These are phyloP conservation scores for Leccinum pellstonianum DNA, from an alignment of 768 basidiomycete species.

Conservation along the genomic window DNA sequence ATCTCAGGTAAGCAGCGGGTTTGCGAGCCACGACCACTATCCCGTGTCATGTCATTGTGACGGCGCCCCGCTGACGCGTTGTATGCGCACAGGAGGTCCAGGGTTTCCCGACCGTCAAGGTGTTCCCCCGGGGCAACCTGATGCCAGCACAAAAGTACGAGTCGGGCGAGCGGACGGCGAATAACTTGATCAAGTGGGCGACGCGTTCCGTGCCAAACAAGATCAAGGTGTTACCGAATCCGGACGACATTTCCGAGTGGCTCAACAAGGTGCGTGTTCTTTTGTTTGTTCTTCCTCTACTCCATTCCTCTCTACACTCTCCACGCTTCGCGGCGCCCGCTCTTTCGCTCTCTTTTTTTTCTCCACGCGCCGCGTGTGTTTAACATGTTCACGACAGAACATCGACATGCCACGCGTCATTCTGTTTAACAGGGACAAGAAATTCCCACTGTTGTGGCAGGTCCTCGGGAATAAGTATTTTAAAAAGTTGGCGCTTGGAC, in stretches of 20 bases:
- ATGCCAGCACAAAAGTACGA: conserved; percentile 65
- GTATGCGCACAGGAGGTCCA: conserved; percentile 54
- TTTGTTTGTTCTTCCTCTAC: not conserved
- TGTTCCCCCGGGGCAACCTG: conserved; percentile 75
- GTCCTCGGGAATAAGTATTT: conserved; percentile 72
- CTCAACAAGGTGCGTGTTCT: conserved; percentile 57
- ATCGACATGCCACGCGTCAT: conserved; percentile 54
- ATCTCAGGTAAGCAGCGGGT: conserved; percentile 52
- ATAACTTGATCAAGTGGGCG: conserved; percentile 73
- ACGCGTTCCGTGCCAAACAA: conserved; percentile 71
- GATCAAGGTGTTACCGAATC: conserved; percentile 56
- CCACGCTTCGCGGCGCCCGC: not conserved
- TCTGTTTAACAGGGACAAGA: conserved; percentile 72
- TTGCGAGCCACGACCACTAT: not conserved
- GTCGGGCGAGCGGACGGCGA: conserved; percentile 65
- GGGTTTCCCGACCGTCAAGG: conserved; percentile 94
- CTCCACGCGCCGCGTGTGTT: not conserved
- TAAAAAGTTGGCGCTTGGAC: conserved; percentile 59
- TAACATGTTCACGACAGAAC: conserved; percentile 29
- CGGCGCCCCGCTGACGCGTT: not conserved
- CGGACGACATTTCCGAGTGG: conserved; percentile 65
- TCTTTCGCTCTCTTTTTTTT: not conserved
- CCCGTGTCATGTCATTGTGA: not conserved
- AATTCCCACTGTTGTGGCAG: conserved; percentile 77
- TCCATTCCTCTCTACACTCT: not conserved